Conservation (phyloP, 805 yeast species). For the Wickerhamiella shivajii region DNA sequence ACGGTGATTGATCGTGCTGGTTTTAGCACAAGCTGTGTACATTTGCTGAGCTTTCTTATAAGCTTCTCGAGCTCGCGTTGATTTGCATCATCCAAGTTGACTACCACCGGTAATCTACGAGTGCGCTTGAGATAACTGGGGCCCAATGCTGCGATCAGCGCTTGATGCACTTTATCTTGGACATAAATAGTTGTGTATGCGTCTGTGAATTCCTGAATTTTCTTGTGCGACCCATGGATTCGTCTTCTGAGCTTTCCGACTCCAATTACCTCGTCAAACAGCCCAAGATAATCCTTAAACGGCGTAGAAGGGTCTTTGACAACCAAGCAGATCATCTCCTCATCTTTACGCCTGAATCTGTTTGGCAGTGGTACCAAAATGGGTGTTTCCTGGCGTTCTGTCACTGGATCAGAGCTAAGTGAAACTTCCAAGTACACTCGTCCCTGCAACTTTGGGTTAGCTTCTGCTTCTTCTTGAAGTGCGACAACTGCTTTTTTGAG, state of each 20-base stretch:
- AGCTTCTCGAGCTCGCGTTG: slow-evolving; percentile 7
- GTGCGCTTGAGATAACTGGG: slow-evolving; percentile 15
- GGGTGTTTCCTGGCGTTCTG: slow-evolving; percentile 13
- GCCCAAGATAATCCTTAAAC: slow-evolving; percentile 8
- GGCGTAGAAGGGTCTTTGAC: slow-evolving; percentile 16
- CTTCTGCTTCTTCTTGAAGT: slow-evolving; percentile 11
- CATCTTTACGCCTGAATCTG: slow-evolving; percentile 14
- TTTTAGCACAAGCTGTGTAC: slow-evolving; percentile 16
- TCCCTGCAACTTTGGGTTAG: slow-evolving; percentile 13
- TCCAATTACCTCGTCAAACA: slow-evolving; percentile 20
- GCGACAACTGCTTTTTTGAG: slow-evolving; percentile 9
- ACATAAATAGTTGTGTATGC: slow-evolving; percentile 15
- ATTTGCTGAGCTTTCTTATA: slow-evolving; percentile 6
- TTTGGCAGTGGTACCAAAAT: slow-evolving; percentile 16
- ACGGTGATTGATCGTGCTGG: slow-evolving; percentile 11
- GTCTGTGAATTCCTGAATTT: slow-evolving; percentile 13
- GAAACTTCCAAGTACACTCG: slow-evolving; percentile 15
- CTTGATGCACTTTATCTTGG: slow-evolving; percentile 16
- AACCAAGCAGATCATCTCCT: slow-evolving; percentile 14
- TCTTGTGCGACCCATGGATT: slow-evolving; percentile 13
- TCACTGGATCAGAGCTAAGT: slow-evolving; percentile 10
- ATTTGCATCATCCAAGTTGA: slow-evolving; percentile 8
- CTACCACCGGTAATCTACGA: slow-evolving; percentile 14
- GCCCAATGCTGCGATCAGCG: slow-evolving; percentile 17
- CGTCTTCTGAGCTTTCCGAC: slow-evolving; percentile 19